A percentile compares a stretch with the other conserved stretches of the same genome.
Conservation (phyloP, 2,329 filamentous ascomycete genomes). For the Penicillium hesseltinei region DNA sequence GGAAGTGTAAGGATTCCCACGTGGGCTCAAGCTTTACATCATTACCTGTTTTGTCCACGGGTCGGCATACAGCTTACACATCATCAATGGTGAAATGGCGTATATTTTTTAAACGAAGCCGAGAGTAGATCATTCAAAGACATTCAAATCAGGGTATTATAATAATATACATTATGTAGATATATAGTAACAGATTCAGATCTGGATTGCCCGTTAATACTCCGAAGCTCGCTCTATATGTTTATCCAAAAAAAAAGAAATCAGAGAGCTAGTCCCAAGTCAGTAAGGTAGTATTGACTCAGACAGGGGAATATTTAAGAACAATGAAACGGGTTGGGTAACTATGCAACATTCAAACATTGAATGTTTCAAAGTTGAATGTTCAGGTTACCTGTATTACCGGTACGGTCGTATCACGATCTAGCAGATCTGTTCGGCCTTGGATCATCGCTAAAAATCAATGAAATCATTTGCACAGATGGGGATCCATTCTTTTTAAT, state of each 20-base stretch:
- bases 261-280: slow-evolving; percentile 2
- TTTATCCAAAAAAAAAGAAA: neutral
- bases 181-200: slow-evolving; percentile 10
- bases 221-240: neutral
- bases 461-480: slow-evolving; percentile 21
- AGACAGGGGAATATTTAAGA: neutral
- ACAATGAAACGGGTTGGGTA: neutral
- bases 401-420: slow-evolving; percentile 8
- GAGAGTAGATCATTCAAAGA: neutral
- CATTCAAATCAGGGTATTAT: neutral
- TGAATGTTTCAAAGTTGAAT: neutral
- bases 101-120: neutral
- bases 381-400: slow-evolving; percentile 7
- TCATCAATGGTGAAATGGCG: neutral
- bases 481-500: neutral
- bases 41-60: slow-evolving; percentile 9
- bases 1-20: slow-evolving; percentile 9
- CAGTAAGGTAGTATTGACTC: slow-evolving; percentile 3
- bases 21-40: slow-evolving; percentile 18
- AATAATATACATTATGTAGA: no score
- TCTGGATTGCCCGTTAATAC: slow-evolving; percentile 5
- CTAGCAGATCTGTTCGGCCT: slow-evolving; percentile 14
- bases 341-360: neutral
- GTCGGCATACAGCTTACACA: neutral
- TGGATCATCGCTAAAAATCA: neutral